Percentiles rank a stretch among this genome's conserved stretches.
Conservation (phyloP, 805 yeast species). For the Pichia sporocuriosa region DNA sequence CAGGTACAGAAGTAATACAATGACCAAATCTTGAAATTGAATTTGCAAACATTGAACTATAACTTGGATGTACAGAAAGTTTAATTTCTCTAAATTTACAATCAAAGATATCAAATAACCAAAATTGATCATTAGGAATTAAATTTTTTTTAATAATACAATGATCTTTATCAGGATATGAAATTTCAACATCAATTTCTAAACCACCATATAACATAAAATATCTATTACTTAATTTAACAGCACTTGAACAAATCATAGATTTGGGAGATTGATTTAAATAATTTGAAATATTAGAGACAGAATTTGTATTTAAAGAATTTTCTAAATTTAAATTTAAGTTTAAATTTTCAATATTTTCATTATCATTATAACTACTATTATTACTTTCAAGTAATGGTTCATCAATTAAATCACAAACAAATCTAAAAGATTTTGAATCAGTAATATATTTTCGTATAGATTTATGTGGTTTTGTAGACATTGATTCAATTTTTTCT, state of each 20-base stretch:
- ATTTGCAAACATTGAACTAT: conserved; percentile 20
- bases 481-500: conserved; percentile 36
- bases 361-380: not conserved
- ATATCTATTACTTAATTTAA: conserved; percentile 48
- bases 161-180: conserved; percentile 27
- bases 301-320: conserved; percentile 2
- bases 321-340: not conserved
- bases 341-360: not conserved
- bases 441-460: conserved; percentile 34
- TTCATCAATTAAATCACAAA: conserved; percentile 12
- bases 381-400: not conserved
- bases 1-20: conserved; percentile 17
- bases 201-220: conserved; percentile 69
- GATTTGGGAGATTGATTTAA: conserved; percentile 38
- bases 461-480: conserved; percentile 32
- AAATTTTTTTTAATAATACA: conserved; percentile 31
- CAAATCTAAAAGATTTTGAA: conserved; percentile 31
- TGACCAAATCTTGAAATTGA: conserved; percentile 32
- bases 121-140: conserved; percentile 41
- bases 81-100: conserved; percentile 43
- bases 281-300: conserved; percentile 11
- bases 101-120: conserved; percentile 49
- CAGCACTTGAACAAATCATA: conserved; percentile 40
- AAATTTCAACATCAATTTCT: conserved; percentile 33
- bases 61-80: conserved; percentile 27